Percentiles rank a stretch among this genome's conserved stretches.
These are phyloP conservation scores for Metschnikowia kunwiensis DNA, from an alignment of 805 yeast genomes.

Conservation along the genomic window DNA sequence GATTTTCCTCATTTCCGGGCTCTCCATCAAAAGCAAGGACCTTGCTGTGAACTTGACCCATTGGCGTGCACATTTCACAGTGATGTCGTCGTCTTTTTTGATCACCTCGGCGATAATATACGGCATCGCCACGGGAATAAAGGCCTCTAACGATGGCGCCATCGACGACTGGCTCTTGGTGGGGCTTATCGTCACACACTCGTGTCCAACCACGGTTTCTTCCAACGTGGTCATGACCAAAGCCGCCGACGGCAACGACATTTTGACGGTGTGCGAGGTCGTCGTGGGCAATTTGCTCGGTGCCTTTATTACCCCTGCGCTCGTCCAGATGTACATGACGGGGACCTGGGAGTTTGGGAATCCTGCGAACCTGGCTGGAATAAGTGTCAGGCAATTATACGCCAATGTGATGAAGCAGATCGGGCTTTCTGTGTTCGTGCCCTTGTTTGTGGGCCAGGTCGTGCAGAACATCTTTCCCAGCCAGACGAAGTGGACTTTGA, in stretches of 20 bases:
- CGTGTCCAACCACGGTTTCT: conserved; percentile 89
- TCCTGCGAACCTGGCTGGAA: conserved; percentile 52
- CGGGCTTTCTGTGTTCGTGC: conserved; percentile 80
- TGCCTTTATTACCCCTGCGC: conserved; percentile 83
- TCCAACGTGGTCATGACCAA: conserved; percentile 92
- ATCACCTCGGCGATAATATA: conserved; percentile 68
- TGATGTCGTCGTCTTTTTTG: conserved; percentile 64
- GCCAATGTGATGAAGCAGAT: conserved; percentile 81
- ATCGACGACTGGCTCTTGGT: conserved; percentile 76
- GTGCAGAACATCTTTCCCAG: conserved; percentile 67
- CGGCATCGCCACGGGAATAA: conserved; percentile 69
- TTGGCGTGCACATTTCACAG: conserved; percentile 82
- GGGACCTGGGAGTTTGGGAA: conserved; percentile 74
- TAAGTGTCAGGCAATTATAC: conserved; percentile 57
- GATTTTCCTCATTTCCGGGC: conserved; percentile 77
- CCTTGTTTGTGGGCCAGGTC: conserved; percentile 84
- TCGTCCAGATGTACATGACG: conserved; percentile 64
- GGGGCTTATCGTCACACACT: conserved; percentile 77
- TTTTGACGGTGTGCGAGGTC: conserved; percentile 78
- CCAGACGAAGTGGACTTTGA: conserved; percentile 57
- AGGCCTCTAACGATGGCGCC: conserved; percentile 49
- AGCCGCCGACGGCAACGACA: conserved; percentile 78
- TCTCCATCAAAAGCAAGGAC: conserved; percentile 67
- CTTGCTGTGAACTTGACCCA: conserved; percentile 61
- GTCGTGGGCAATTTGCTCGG: conserved; percentile 82